Base-by-base conservation (phyloP, 2,329 filamentous ascomycete species). In the Colletotrichum plurivorum region DNA sequence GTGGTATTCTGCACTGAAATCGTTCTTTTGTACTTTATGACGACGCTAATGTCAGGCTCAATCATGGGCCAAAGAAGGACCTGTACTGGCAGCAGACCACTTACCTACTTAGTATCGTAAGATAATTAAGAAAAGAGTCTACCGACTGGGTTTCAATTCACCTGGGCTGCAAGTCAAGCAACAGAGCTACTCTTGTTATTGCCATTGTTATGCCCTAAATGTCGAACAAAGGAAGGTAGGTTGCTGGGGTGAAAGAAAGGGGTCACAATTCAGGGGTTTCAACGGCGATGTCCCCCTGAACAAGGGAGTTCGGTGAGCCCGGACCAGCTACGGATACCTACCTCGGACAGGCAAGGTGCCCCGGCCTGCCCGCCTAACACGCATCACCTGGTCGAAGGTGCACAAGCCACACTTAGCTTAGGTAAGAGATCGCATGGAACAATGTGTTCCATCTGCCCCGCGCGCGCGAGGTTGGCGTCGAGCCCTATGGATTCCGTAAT, bases 401-500 rank as follows among this genome's bases (percentile, higher is more conserved):
- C 67, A 69, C 67, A 55, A 53, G 45, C 67, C 67, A 69, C 31
- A 36, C 31, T 36, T 36, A 10, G 31, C 31, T 36, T 36, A 36
- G 31, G 31, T 36, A 36, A 36, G 15, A 36, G 10, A 15, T 59
- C 18, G 18, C 46, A 61, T 51, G 36, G 15, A 39, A 25, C 22
- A 25, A 25, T 25, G 3, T 2, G 22, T 25, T 25, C 22, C 22
- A 25, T 25, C 22, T 25, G 22, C 55, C 52, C 45, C n/a, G 53
- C 67, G 58, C 76, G 76, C 76, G 77, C 75, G 68, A 60, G 63
- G 67, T 77, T 78, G 76, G 77, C 76, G 76, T 77, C 74, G 64
- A 63, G 67, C 67, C 64, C 63, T 62, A 63, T 54, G 22, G 22
- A 25, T 25, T 25, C 22, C 22, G 22, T 59, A 54, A 70, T 15